Evolutionary conservation across 2,329 filamentous ascomycete species (phyloP), one percentile per base, ranked within the genome.

Genomic region (Dactylellina parvicollis): DNA sequence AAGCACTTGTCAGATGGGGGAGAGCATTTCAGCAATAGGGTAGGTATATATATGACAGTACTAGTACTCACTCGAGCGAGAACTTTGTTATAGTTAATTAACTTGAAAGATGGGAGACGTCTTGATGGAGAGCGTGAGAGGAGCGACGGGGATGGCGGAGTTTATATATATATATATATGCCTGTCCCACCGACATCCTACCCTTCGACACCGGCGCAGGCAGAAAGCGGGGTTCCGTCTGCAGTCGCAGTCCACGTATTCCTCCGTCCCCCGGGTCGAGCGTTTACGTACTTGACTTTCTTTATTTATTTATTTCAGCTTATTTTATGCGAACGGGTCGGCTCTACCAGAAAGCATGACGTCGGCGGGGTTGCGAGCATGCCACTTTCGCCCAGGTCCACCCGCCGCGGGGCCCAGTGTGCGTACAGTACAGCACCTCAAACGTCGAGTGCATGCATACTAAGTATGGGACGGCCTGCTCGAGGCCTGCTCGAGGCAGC

Each of bases 361-460:
- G 62, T 67, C 62, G 62, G 52, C 62, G 62, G 62, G 62, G 62
- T 59, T 56, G 40, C 42, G 30, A 44, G 52, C 52, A 67, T 57
- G 32, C 62, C 52, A 57, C 50, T 50, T 49, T 46, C 40, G 42
- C 55, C 47, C 32, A 46, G 40, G 52, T 56, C 61, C 30, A 59
- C 42, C 62, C 62, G 52, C 20, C 5, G 36, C n/a, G 52, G 28
- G 36, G n/a, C n/a, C n/a, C n/a, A 16, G 42, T 56, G 52, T 56
- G 34, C 52, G 18, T 56, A 20, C 52, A 56, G 20, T 10, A 22
- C 36, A 56, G 20, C 16, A 22, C 36, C 36, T 40, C 36, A 56
- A 56, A 56, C 52, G 28, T 22, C 22, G 14, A 12, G 22, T 56
- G 52, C 34, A 56, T 16, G 36, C 5, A 10, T 18, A 24, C 30